phyloP scores from a whole-genome alignment of 1,284 basidiomycete species.

The Wallemia mellicola region DNA sequence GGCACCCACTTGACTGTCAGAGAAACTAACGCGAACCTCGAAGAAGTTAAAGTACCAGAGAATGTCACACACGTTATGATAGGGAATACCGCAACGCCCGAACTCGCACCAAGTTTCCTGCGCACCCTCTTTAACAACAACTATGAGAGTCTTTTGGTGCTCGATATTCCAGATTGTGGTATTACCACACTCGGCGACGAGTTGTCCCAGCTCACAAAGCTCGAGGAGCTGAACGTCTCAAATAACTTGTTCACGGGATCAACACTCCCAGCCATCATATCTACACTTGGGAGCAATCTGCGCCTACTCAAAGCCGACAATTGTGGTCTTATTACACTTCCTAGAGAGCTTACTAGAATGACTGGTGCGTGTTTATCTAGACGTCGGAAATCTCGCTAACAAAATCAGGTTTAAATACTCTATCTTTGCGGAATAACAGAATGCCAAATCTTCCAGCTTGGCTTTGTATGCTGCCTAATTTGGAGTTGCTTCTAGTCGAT shows the following conservation, averaged over 20 bases:
- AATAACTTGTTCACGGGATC: conserved; percentile 37
- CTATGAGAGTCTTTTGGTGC: conserved; percentile 35
- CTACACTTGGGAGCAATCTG: conserved; percentile 33
- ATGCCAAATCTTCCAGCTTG: conserved; percentile 71
- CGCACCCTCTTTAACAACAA: background rate
- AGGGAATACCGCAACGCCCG: background rate
- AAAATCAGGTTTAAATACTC: conserved; percentile 5
- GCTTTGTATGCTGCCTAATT: conserved; percentile 50
- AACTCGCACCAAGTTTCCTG: background rate
- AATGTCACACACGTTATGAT: background rate
- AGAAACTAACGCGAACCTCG: background rate
- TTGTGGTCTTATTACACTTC: conserved; percentile 45
- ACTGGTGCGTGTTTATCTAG: conserved; percentile 35
- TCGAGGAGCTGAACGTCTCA: conserved; percentile 84
- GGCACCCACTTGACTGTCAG: background rate
- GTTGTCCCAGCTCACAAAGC: conserved; percentile 37
- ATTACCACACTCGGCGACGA: conserved; percentile 48
- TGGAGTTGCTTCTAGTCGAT: conserved; percentile 68
- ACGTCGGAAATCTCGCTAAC: conserved; percentile 40
- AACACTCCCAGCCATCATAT: conserved; percentile 50
- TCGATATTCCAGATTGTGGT: conserved; percentile 68
- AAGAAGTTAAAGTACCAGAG: background rate
- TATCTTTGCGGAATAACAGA: conserved; percentile 36
- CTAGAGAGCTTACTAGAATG: conserved; percentile 24
- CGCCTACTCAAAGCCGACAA: conserved; percentile 68